A percentile compares a stretch with the other conserved stretches of the same genome.
phyloP scores from a whole-genome alignment of 257 asterid species.

The Forsythia viridissima region DNA sequence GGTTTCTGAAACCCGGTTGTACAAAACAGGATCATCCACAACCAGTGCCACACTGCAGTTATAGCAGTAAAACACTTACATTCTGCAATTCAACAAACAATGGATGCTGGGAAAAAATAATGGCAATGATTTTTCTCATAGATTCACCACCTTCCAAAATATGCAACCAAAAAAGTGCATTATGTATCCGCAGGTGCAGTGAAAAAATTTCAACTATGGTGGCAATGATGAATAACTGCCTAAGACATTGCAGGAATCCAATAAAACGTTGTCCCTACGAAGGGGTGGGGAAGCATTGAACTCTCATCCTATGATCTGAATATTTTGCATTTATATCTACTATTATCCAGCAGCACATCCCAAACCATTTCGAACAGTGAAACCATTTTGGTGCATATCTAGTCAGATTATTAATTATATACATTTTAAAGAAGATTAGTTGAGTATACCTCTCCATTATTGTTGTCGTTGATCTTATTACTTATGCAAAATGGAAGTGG shows the following conservation, averaged over 20 bases:
- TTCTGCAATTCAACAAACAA: constrained; percentile 15
- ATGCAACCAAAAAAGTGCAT: neutral
- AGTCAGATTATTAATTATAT: neutral
- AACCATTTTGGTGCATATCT: neutral
- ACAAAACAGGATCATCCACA: constrained; percentile 75
- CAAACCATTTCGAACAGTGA: constrained; percentile 2
- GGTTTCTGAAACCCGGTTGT: constrained; percentile 47
- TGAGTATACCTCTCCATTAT: neutral
- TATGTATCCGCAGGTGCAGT: neutral
- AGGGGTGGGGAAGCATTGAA: neutral
- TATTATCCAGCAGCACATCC: neutral
- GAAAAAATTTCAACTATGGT: neutral
- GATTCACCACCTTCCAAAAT: constrained; percentile 6
- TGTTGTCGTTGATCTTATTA: neutral
- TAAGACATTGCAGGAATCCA: neutral
- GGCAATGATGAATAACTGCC: constrained; percentile 2
- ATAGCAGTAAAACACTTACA: constrained; percentile 25
- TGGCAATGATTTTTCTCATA: neutral
- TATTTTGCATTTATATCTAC: neutral
- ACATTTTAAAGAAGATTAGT: neutral
- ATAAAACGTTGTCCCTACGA: neutral
- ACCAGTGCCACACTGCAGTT: constrained; percentile 76
- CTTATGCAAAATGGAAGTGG: neutral
- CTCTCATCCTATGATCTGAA: constrained; percentile 2
- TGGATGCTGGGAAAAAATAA: constrained; percentile 4